Evolutionary conservation across 495 filamentous ascomycete species (phyloP), one percentile per base, ranked within the genome.

Genomic region (Xylaria curta): DNA sequence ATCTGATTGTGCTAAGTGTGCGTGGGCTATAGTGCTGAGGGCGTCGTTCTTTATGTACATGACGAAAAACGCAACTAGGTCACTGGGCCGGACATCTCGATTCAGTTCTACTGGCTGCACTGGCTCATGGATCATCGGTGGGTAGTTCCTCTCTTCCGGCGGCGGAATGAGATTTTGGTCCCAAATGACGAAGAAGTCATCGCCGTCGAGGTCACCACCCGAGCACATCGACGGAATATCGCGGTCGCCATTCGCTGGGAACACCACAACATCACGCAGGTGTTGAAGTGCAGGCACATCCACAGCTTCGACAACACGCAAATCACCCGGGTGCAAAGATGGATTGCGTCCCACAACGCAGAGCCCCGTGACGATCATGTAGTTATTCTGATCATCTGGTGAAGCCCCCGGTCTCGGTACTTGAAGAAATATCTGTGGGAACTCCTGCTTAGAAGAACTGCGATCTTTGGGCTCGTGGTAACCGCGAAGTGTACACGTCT

Each of bases 111-210:
- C 81, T 3, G 88, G 83, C 19, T 84, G 82, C 4, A 87, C 85
- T 3, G 86, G 80, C 0, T 82, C 83, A 75, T 92, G 95, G 65
- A 90, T 83, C 93, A 97, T 97, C 0, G 95, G 91, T 3, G 85
- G 78, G 44, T 88, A 81, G 69, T 94, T 91, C 87, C 89, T 93
- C 60, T 91, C 82, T 0, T 91, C 82, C 0, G 68, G 54, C 0
- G 68, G 54, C 2, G 94, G 94, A 33, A 95, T 79, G 6, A 99
- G 84, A 56, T 91, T 87, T 44, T 84, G 75, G 74, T 99, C 94
- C 96, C 96, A 99, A 46, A 98, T 92, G 24, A 98, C 91, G 31
- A 97, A 87, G 76, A 92, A 99, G 77, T 98, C 97, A 74, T 99
- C 96, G 0, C 96, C 96, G 80, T 99, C 96, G 3, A 99, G 84